Conservation (phyloP, 2,329 filamentous ascomycete genomes). For the Colletotrichum sp. region DNA sequence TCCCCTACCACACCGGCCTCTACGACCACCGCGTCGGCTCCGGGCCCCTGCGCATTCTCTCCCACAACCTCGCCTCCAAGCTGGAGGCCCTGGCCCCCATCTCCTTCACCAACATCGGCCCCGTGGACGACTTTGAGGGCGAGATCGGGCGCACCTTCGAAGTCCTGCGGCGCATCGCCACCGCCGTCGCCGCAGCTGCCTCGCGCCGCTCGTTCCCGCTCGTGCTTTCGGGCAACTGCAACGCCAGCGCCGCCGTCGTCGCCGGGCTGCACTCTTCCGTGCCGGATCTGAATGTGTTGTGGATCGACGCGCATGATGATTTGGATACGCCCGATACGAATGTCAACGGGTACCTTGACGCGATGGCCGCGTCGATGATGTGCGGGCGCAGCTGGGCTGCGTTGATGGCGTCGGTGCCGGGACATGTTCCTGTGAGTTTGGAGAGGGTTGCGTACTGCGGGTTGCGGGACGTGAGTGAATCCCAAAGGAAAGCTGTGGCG, state of each 20-base stretch:
- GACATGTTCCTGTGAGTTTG: not conserved
- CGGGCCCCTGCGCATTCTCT: conserved; percentile 38
- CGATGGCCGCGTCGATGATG: conserved; percentile 40
- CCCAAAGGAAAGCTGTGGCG: not conserved
- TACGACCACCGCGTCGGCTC: conserved; percentile 39
- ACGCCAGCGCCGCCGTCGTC: conserved; percentile 36
- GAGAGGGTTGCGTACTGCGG: not conserved
- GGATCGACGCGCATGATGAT: conserved; percentile 50
- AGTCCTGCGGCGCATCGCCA: conserved; percentile 39
- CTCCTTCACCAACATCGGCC: conserved; percentile 28
- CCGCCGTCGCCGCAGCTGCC: conserved; percentile 31
- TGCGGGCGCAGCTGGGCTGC: conserved; percentile 35
- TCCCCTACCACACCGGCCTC: conserved; percentile 44
- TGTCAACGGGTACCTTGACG: conserved; percentile 40
- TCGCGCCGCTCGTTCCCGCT: conserved; percentile 37
- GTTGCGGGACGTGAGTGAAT: not conserved
- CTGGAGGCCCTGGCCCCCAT: conserved; percentile 29
- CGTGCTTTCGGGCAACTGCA: conserved; percentile 43
- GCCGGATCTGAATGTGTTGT: conserved; percentile 20
- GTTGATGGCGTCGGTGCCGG: conserved; percentile 24
- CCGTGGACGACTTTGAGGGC: conserved; percentile 40
- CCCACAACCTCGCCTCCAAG: conserved; percentile 29
- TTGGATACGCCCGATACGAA: conserved; percentile 39
- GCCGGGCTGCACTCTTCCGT: conserved; percentile 32
- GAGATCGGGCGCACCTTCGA: conserved; percentile 45